Evolutionary conservation across 176 grass and related monocot genomes (phyloP), one percentile per base, ranked within the genome.

Genomic region (Rhynchospora pubera): DNA sequence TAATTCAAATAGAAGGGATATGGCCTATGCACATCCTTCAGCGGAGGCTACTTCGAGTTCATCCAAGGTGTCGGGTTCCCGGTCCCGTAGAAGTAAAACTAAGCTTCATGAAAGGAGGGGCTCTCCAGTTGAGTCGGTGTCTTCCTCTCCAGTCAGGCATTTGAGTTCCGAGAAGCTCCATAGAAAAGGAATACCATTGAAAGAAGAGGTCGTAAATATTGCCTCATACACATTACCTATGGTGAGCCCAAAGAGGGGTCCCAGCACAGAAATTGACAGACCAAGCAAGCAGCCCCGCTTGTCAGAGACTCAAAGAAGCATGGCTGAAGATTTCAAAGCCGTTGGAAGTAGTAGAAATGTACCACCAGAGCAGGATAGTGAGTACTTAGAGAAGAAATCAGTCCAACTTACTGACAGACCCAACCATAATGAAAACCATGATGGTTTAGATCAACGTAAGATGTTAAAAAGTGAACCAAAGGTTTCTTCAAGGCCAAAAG

Each of bases 31-130:
- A 72, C 93, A 88, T 75, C 50, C 70, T 66, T 45, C 84, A 83
- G 83, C 83, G 58, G 85, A 91, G 86, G 87, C 90, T 50, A 90
- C 91, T 78, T 97, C 89, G 43, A 93, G 91, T 81, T 93, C 93
- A 77, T 93, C 93, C 68, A 93, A 97, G 84, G 82, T 87, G 55
- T 87, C 89, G 81, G 63, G 80, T 52, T 86, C 87, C 45, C 84
- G 62, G 91, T 51, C 60, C 22, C 22, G 61, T 26, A 82, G 73
- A 86, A 91, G 87, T 69, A 88, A 93, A 91, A 80, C 83, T 79
- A 56, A 91, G 44, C 67, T 78, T 79, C 83, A 64, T 22, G 78
- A 85, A 84, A 85, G 75, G 69, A 93, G 85, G 78, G 87, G 85
- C 77, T 93, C 89, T 4, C 91, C 93, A 43, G 72, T 91, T 52